Base-by-base conservation (phyloP, 2,329 filamentous ascomycete genomes). In the Penicillium sp. region DNA sequence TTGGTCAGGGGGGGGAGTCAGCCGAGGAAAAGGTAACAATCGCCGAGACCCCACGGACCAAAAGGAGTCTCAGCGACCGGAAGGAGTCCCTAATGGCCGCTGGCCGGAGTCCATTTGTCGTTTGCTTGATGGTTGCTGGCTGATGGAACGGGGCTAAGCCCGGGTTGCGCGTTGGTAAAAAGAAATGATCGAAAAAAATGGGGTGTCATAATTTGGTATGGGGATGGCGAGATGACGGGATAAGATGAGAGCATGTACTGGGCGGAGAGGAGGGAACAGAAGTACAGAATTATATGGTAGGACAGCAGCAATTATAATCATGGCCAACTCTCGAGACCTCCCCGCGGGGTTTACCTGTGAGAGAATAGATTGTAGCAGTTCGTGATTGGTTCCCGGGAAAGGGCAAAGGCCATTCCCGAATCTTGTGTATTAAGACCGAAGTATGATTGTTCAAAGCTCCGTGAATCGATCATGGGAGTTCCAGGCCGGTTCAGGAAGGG, bases 401-500 rank as follows among this genome's bases (percentile, higher is more conserved):
- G 26, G n/a, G 45, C 19, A 14, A 7, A 30, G 14, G 14, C 26
- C 8, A 48, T 30, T 30, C 14, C 26, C 26, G 45, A 30, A 10
- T 48, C 26, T 48, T 5, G 26, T 28, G 19, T 46, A 16, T 13
- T 46, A 8, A 8, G 5, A 14, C 2, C 7, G 40, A 11, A 42
- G n/a, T 42, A 19, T 22, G 19, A 22, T 22, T 22, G 19, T 19
- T 19, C 19, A 10, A 28, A n/a, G 43, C 10, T 22, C 10, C 2
- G 25, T 25, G 13, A 7, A n/a, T 26, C 28, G 14, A 16, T 46
- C 25, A 3, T 30, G 26, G 26, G 26, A n/a, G 26, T 16, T 30
- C 2, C 7, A 28, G 38, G 38, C 59, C 56, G n/a, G 55, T 57
- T 62, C 4, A 16, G 59, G 57, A 59, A 62, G 59, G 62, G 49